A percentile compares a stretch with the other conserved stretches of the same genome.
phyloP scores from a whole-genome alignment of 2,329 filamentous ascomycete species.

The Zopfia rhizophila region DNA sequence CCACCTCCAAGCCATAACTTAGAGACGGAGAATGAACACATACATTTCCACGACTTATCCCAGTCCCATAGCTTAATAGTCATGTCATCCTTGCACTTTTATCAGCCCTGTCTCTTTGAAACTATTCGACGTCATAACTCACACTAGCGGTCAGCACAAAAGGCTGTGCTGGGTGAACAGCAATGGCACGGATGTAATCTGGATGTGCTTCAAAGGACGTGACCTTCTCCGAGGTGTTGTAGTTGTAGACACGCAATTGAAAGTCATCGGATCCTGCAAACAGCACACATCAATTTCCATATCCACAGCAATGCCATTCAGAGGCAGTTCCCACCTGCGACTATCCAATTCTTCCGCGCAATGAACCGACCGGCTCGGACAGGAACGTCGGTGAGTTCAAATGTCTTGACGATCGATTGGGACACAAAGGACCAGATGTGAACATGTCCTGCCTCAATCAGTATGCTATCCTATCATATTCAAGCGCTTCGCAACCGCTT shows the following conservation, averaged over 20 bases:
- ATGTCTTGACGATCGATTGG: constrained; percentile 93
- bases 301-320: no score
- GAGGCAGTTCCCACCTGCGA: constrained; percentile 73
- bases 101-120: constrained; percentile 30
- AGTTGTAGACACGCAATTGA: constrained; percentile 86
- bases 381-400: constrained; percentile 97
- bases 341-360: constrained; percentile 98
- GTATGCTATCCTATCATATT: constrained; percentile 21
- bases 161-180: constrained; percentile 92
- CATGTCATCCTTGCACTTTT: constrained; percentile 47
- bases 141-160: constrained; percentile 92
- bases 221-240: constrained; percentile 99
- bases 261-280: constrained; percentile 80
- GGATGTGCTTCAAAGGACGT: constrained; percentile 97
- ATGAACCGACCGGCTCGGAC: constrained; percentile 97
- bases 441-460: constrained; percentile 78
- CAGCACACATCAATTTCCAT: constrained; percentile 33
- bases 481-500: constrained; percentile 39
- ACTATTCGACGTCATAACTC: constrained; percentile 20
- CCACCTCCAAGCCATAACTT: no score
- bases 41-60: constrained; percentile 97
- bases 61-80: constrained; percentile 96
- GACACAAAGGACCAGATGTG: constrained; percentile 95
- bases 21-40: constrained; percentile 22
- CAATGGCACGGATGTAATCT: constrained; percentile 97